A percentile compares a stretch with the other conserved stretches of the same genome.
These are phyloP conservation scores for Phycomyces blakesleeanus DNA, from an alignment of 192 early-diverging fungal genomes.

Conservation along the genomic window DNA sequence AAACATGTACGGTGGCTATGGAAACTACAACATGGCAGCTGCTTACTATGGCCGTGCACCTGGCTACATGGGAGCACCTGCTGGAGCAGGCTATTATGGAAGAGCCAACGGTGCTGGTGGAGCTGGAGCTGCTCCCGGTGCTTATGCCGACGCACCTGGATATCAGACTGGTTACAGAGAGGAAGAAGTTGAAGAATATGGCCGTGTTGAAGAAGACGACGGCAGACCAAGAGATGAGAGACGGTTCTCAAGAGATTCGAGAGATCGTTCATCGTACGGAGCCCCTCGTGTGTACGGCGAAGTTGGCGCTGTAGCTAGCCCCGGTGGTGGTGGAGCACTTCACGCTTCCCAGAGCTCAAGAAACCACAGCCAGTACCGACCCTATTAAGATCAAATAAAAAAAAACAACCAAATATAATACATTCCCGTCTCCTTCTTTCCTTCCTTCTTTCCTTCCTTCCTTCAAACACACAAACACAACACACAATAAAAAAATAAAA, in stretches of 20 bases:
- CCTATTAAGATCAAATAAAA: constrained; percentile 24
- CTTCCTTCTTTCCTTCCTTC: too few species aligned
- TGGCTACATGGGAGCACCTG: constrained; percentile 14
- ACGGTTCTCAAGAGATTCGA: constrained; percentile 10
- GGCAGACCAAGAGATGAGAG: not conserved
- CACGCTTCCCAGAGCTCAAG: constrained; percentile 36
- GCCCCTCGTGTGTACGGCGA: constrained; percentile 16
- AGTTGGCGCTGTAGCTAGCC: constrained; percentile 14
- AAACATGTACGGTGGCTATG: constrained; percentile 40
- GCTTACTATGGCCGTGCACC: constrained; percentile 34
- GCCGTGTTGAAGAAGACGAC: constrained; percentile 7
- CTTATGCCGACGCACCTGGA: constrained; percentile 25
- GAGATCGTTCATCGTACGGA: not conserved
- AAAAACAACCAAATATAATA: too few species aligned
- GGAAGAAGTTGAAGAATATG: constrained; percentile 20
- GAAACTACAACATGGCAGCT: constrained; percentile 26
- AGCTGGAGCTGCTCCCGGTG: constrained; percentile 32
- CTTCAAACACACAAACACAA: not conserved
- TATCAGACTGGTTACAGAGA: constrained; percentile 25
- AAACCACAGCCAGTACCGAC: constrained; percentile 38
- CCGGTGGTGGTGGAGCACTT: constrained; percentile 30
- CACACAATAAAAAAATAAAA: constrained; percentile 12
- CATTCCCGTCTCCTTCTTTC: too few species aligned
- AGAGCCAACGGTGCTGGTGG: constrained; percentile 19
- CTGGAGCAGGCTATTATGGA: constrained; percentile 16